phyloP scores from a whole-genome alignment of 176 grass and related monocot genomes.

The Secale cereale region DNA sequence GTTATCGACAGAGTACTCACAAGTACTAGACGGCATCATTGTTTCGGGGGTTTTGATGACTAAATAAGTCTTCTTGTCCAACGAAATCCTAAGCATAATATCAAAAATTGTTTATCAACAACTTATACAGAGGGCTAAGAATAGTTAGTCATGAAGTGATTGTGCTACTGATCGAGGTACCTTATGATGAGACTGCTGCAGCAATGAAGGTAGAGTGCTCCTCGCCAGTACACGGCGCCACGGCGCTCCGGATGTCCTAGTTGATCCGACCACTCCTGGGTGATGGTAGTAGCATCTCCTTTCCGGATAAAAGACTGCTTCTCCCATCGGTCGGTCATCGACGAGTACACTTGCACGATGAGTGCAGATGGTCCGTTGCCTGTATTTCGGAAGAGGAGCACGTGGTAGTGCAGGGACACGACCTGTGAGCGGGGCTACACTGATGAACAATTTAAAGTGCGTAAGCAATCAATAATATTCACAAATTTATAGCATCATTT shows the following conservation, averaged over 20 bases:
- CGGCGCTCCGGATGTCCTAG: neutral
- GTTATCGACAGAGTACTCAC: neutral
- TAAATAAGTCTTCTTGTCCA: neutral
- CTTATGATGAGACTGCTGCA: neutral
- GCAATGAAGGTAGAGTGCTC: neutral
- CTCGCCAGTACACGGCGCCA: neutral
- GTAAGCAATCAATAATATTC: too few relatives aligned
- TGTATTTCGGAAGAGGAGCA: neutral
- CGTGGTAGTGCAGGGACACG: neutral
- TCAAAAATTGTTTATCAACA: neutral
- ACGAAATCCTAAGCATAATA: neutral
- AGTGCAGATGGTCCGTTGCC: neutral
- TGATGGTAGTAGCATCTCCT: neutral
- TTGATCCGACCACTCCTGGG: neutral
- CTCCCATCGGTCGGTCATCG: neutral
- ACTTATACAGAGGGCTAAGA: neutral
- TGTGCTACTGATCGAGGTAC: neutral
- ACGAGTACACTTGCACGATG: neutral
- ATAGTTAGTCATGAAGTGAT: neutral
- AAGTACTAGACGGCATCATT: neutral
- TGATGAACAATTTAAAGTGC: too few relatives aligned
- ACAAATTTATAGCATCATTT: too few relatives aligned
- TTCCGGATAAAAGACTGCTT: neutral
- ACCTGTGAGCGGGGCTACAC: too few relatives aligned
- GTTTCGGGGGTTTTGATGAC: neutral